Percentiles rank a stretch among this genome's conserved stretches.
phyloP scores from a whole-genome alignment of 257 asterid species.

The Ajuga chamaepitys region DNA sequence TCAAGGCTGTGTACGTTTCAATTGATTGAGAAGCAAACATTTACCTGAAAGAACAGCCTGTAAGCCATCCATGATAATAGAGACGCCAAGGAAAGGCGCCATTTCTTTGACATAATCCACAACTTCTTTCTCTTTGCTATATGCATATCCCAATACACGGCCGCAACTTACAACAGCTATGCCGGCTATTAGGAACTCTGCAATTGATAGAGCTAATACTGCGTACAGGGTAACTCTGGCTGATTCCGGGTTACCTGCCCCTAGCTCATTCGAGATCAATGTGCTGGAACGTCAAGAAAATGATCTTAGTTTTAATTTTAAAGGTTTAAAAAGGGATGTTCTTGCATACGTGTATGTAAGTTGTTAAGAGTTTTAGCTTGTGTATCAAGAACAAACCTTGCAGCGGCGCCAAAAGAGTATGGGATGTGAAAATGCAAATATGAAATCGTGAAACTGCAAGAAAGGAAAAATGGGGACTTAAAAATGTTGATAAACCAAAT shows the following conservation, averaged over 20 bases:
- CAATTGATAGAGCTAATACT: conserved; percentile 33
- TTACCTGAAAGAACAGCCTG: conserved; percentile 64
- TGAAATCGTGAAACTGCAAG: conserved; percentile 52
- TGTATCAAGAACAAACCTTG: conserved; percentile 38
- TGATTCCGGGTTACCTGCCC: conserved; percentile 59
- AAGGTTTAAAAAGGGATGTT: neutral
- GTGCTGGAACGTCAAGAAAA: conserved; percentile 30
- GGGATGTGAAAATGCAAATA: conserved; percentile 58
- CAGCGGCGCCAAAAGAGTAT: conserved; percentile 65
- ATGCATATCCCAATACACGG: conserved; percentile 45
- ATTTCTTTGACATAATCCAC: conserved; percentile 42
- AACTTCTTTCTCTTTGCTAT: conserved; percentile 49
- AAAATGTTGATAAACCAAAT: neutral
- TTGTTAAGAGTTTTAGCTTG: neutral
- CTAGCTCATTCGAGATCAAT: conserved; percentile 65
- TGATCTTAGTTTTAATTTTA: neutral
- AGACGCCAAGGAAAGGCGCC: conserved; percentile 58
- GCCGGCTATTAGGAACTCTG: conserved; percentile 49
- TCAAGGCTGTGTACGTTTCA: neutral
- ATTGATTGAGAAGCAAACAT: neutral
- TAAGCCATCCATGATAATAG: conserved; percentile 47
- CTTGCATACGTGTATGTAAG: neutral
- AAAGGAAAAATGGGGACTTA: neutral
- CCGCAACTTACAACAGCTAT: conserved; percentile 25
- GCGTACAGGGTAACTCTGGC: conserved; percentile 40